A percentile compares a stretch with the other conserved stretches of the same genome.
These are phyloP conservation scores for Fusarium sp. DNA, from an alignment of 2,329 filamentous ascomycete species.

Conservation along the genomic window DNA sequence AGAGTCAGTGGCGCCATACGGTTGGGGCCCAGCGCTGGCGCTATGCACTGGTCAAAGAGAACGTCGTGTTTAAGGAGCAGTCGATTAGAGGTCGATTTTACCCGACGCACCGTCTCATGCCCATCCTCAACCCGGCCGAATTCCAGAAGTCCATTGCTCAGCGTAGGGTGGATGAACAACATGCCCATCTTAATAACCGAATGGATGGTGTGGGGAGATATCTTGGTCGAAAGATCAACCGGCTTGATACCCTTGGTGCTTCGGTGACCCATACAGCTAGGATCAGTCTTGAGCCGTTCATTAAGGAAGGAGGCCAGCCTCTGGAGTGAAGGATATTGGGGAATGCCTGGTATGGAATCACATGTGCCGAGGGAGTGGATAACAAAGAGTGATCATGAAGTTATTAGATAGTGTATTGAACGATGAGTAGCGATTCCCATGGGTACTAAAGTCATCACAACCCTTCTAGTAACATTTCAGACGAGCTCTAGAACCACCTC, in stretches of 20 bases:
- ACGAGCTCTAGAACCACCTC: constrained; percentile 3
- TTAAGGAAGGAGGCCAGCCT: constrained; percentile 51
- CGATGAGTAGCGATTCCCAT: constrained; percentile 17
- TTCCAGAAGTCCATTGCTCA: constrained; percentile 55
- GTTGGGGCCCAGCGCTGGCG: constrained; percentile 53
- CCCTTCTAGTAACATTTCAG: neutral
- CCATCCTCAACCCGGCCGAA: constrained; percentile 58
- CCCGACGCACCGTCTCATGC: constrained; percentile 65
- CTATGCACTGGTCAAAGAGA: constrained; percentile 59
- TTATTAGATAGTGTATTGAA: constrained; percentile 10
- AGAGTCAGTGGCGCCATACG: constrained; percentile 55
- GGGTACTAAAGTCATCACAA: neutral
- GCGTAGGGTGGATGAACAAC: constrained; percentile 58
- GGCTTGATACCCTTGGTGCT: constrained; percentile 59
- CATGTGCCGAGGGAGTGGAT: constrained; percentile 13
- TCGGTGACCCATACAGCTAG: constrained; percentile 55
- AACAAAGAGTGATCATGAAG: neutral
- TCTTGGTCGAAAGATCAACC: constrained; percentile 56
- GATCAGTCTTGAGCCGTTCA: constrained; percentile 53
- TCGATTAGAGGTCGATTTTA: constrained; percentile 69
- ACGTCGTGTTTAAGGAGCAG: constrained; percentile 60
- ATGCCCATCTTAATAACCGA: constrained; percentile 66
- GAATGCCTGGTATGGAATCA: constrained; percentile 9
- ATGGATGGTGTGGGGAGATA: constrained; percentile 57
- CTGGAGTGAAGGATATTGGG: constrained; percentile 20